phyloP scores from a whole-genome alignment of 108 stramenopile genomes.

The Stephanodiscus minutulus region DNA sequence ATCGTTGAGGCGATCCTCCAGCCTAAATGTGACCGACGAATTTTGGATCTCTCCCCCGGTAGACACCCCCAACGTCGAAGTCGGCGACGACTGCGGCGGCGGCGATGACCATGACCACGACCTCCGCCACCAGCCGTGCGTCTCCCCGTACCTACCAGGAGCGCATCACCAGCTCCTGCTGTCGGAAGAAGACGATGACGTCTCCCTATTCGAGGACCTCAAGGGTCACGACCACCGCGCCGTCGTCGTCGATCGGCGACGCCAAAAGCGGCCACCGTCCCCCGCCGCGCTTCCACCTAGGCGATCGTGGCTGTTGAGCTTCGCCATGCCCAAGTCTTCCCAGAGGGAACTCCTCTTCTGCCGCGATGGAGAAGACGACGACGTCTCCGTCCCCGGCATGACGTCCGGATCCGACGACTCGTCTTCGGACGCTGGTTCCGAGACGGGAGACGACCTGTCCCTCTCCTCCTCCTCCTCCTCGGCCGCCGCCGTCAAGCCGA shows the following conservation, averaged over 20 bases:
- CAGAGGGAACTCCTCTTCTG: not conserved
- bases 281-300: too few species aligned
- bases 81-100: not conserved
- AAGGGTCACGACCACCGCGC: slow-evolving; percentile 13
- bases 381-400: slow-evolving; percentile 8
- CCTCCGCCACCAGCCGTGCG: not conserved
- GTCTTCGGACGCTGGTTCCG: not conserved
- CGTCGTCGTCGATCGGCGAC: slow-evolving; percentile 16
- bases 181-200: not conserved
- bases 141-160: not conserved
- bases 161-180: slow-evolving; percentile 6
- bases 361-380: not conserved
- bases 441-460: slow-evolving; percentile 8
- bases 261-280: slow-evolving; percentile 15
- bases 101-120: not conserved
- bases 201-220: slow-evolving; percentile 3
- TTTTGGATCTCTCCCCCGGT: slow-evolving; percentile 19
- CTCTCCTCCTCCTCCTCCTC: slow-evolving; percentile 17
- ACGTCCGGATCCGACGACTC: slow-evolving; percentile 15
- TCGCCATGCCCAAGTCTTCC: slow-evolving; percentile 16
- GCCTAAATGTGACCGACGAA: slow-evolving; percentile 14
- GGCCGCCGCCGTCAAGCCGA: slow-evolving; percentile 3
- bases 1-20: too few species aligned
- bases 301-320: slow-evolving; percentile 33
- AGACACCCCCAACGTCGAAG: too few species aligned